phyloP scores from a whole-genome alignment of 371 early-diverging fungal species.

The Mortierella sp. region DNA sequence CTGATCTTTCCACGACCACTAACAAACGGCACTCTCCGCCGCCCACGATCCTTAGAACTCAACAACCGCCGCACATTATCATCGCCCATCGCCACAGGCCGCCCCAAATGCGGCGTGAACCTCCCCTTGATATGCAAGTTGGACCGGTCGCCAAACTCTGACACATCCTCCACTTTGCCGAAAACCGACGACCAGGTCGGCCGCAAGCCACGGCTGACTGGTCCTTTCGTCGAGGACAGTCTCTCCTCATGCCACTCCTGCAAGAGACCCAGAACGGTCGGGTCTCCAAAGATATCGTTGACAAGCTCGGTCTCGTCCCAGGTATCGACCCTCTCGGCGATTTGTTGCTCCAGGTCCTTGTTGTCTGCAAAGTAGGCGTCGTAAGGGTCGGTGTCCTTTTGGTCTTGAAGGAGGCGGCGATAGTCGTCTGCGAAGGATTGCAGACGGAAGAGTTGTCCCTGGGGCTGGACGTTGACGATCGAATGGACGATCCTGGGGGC shows the following conservation, averaged over 20 bases:
- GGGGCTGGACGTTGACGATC: slow-evolving; percentile 27
- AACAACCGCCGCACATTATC: slow-evolving; percentile 27
- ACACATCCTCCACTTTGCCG: slow-evolving; percentile 29
- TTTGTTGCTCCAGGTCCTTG: slow-evolving; percentile 21
- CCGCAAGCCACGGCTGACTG: slow-evolving; percentile 7
- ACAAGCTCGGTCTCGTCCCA: slow-evolving; percentile 20
- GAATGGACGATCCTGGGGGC: slow-evolving; percentile 10
- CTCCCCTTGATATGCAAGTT: slow-evolving; percentile 19
- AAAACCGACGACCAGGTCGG: slow-evolving; percentile 45
- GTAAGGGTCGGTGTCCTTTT: slow-evolving; percentile 27
- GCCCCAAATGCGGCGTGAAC: neutral
- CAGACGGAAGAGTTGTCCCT: slow-evolving; percentile 25
- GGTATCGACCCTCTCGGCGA: slow-evolving; percentile 23
- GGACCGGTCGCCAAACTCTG: slow-evolving; percentile 34
- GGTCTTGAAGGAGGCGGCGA: slow-evolving; percentile 18
- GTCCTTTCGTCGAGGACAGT: neutral
- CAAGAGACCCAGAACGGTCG: slow-evolving; percentile 35
- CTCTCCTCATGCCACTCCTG: slow-evolving; percentile 35
- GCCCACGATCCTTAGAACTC: slow-evolving; percentile 26
- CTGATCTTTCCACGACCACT: neutral
- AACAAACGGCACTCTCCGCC: slow-evolving; percentile 16
- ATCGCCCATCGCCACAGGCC: neutral
- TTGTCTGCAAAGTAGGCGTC: slow-evolving; percentile 31
- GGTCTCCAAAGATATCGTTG: slow-evolving; percentile 37
- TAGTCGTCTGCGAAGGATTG: slow-evolving; percentile 22